Evolutionary conservation across 2,329 filamentous ascomycete species (phyloP).

Genomic region (Raffaelea albimanens): DNA sequence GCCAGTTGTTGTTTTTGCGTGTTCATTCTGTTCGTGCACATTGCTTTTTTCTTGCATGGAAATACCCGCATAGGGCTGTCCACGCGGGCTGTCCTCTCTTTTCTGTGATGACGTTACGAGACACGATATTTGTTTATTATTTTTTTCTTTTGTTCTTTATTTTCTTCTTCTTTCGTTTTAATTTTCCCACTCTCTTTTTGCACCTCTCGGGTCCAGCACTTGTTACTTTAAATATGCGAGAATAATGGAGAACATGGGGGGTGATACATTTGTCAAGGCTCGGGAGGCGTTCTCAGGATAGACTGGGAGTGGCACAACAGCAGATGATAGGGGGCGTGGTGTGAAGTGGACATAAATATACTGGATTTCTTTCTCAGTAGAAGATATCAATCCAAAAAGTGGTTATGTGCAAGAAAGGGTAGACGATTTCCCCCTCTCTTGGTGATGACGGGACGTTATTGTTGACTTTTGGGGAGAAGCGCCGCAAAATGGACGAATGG

Average conservation of each 20-base stretch:
- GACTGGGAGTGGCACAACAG: neutral
- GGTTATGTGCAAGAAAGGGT: too few species aligned
- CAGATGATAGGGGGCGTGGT: too few species aligned
- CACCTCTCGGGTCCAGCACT: neutral
- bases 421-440: too few species aligned
- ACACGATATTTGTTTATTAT: conserved; percentile 2
- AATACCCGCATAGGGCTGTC: neutral
- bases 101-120: neutral
- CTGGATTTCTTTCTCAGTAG: neutral
- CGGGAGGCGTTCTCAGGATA: conserved; percentile 5
- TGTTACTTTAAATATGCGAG: neutral
- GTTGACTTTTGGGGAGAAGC: too few species aligned
- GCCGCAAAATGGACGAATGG: too few species aligned
- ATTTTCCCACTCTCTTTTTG: conserved; percentile 4
- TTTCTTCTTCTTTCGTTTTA: conserved; percentile 7
- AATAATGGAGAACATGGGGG: neutral
- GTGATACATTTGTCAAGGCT: neutral
- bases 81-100: neutral
- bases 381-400: too few species aligned
- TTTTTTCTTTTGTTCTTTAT: conserved; percentile 11
- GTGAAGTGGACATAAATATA: neutral
- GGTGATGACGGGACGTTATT: too few species aligned
- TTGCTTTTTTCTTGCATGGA: neutral
- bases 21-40: neutral
- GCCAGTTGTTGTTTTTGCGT: neutral